Evolutionary conservation across 1,284 basidiomycete genomes (phyloP).

Genomic region (Papiliotrema fonsecae): DNA sequence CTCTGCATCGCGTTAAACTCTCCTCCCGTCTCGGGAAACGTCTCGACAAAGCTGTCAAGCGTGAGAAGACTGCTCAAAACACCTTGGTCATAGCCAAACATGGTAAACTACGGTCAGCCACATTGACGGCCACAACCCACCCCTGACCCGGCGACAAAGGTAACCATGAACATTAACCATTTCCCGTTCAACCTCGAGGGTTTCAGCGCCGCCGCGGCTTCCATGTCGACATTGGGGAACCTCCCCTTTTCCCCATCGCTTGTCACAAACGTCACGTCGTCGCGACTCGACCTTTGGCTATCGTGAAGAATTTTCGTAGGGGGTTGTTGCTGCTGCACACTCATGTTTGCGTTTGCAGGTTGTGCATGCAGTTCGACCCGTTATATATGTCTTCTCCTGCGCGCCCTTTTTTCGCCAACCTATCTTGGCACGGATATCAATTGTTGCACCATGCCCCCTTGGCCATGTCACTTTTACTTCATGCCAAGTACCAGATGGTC

Average conservation of each 20-base stretch:
- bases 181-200: not conserved
- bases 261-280: too few species aligned
- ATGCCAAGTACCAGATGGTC: too few species aligned
- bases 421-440: too few species aligned
- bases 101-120: slow-evolving; percentile 6
- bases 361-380: too few species aligned
- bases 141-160: slow-evolving; percentile 3
- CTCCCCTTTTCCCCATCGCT: not conserved
- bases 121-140: not conserved
- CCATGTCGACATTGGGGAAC: not conserved
- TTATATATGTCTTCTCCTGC: too few species aligned
- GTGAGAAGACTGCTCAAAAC: slow-evolving; percentile 42
- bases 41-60: slow-evolving; percentile 20
- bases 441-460: too few species aligned
- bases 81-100: slow-evolving; percentile 31
- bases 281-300: too few species aligned
- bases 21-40: slow-evolving; percentile 29
- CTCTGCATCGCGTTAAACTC: slow-evolving; percentile 34
- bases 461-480: too few species aligned
- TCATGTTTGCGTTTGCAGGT: too few species aligned
- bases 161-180: slow-evolving; percentile 1
- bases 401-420: too few species aligned
- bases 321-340: too few species aligned
- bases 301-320: too few species aligned
- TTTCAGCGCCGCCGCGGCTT: not conserved